Percentiles rank a stretch among this genome's conserved stretches.
Evolutionary conservation across 306 rosid species (phyloP).

Genomic region (Prunus armeniaca): DNA sequence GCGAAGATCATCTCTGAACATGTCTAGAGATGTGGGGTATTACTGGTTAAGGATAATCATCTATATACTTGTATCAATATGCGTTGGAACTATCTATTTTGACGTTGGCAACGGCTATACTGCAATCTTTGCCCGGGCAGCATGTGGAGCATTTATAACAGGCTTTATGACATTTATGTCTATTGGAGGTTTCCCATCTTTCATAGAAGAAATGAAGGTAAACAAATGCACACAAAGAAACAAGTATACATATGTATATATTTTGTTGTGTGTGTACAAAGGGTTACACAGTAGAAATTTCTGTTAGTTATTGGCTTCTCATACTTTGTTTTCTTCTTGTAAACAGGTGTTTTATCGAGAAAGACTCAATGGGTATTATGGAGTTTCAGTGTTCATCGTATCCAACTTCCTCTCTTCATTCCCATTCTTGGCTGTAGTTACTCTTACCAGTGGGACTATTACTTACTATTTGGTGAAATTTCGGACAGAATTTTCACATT

Average conservation of each 20-base stretch:
- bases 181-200: conserved; percentile 97
- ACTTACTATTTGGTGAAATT: conserved; percentile 83
- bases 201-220: conserved; percentile 96
- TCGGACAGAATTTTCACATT: conserved; percentile 62
- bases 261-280: not conserved
- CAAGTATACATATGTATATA: not conserved
- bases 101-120: conserved; percentile 77
- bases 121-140: conserved; percentile 90
- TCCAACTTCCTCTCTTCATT: conserved; percentile 87
- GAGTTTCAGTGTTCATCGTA: conserved; percentile 75
- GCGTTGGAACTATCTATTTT: conserved; percentile 90
- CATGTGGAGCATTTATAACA: conserved; percentile 90
- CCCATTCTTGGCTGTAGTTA: conserved; percentile 79
- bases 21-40: conserved; percentile 96
- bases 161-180: conserved; percentile 99
- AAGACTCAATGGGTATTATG: conserved; percentile 86
- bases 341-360: conserved; percentile 81
- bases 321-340: conserved; percentile 12
- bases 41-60: conserved; percentile 92
- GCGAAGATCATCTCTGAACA: conserved; percentile 75
- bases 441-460: conserved; percentile 61
- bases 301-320: conserved; percentile 6
- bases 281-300: not conserved
- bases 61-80: conserved; percentile 73
- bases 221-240: not conserved